phyloP scores from a whole-genome alignment of 805 yeast genomes.

The Ogataea minuta region DNA sequence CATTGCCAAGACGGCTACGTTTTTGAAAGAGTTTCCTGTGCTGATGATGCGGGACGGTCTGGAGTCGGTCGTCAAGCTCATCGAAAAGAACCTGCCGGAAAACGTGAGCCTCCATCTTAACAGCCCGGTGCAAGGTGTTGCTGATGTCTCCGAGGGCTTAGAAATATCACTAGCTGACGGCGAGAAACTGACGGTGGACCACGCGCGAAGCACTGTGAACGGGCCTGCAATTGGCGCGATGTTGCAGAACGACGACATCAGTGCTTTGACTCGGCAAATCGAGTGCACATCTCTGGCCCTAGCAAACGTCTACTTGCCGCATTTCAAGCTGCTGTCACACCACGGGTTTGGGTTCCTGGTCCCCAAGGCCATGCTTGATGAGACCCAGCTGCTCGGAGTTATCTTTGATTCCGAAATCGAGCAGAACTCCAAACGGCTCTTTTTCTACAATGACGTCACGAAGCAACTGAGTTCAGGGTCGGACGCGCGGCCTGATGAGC shows the following conservation, averaged over 20 bases:
- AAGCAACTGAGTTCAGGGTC: slow-evolving; percentile 11
- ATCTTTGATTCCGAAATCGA: slow-evolving; percentile 89
- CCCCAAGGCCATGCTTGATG: slow-evolving; percentile 49
- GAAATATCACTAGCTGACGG: slow-evolving; percentile 2
- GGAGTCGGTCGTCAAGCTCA: slow-evolving; percentile 46
- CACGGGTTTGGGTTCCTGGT: slow-evolving; percentile 87
- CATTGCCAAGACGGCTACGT: slow-evolving; percentile 35
- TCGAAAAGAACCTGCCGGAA: slow-evolving; percentile 39
- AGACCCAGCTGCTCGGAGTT: slow-evolving; percentile 70
- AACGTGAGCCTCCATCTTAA: slow-evolving; percentile 43
- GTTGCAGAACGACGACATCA: slow-evolving; percentile 21
- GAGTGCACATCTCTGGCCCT: slow-evolving; percentile 55
- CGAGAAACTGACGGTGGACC: slow-evolving; percentile 35
- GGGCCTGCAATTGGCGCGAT: slow-evolving; percentile 40
- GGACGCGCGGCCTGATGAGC: slow-evolving; percentile 2
- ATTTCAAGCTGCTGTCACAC: slow-evolving; percentile 36
- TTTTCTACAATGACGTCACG: slow-evolving; percentile 22
- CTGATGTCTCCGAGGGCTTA: slow-evolving; percentile 18
- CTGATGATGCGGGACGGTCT: slow-evolving; percentile 55
- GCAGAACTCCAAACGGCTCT: slow-evolving; percentile 39
- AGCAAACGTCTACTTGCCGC: slow-evolving; percentile 64
- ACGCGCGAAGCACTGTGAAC: slow-evolving; percentile 58
- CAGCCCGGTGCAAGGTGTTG: slow-evolving; percentile 23
- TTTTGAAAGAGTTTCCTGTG: slow-evolving; percentile 59
- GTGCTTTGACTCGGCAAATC: slow-evolving; percentile 20